A percentile compares a stretch with the other conserved stretches of the same genome.
Conservation (phyloP, 2,329 filamentous ascomycete species). For the Pseudogymnoascus sp. region DNA sequence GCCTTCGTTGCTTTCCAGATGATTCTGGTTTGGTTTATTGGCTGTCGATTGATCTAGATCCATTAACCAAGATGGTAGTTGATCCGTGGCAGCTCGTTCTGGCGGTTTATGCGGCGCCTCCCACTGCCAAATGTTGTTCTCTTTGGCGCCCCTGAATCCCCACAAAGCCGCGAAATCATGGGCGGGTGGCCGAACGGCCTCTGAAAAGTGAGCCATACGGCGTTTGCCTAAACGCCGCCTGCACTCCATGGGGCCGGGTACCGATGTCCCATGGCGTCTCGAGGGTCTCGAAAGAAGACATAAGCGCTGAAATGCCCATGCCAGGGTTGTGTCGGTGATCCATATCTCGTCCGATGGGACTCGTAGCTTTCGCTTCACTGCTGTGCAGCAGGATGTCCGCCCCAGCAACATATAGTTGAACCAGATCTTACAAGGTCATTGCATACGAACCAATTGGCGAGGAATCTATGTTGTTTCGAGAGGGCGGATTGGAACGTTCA, state of each 20-base stretch:
- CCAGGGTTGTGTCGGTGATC: conserved; percentile 51
- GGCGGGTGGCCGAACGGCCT: conserved; percentile 16
- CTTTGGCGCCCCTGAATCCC: conserved; percentile 19
- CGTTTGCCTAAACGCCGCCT: conserved; percentile 28
- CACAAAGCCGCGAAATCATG: conserved; percentile 16
- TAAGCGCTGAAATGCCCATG: conserved; percentile 41
- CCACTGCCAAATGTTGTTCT: conserved; percentile 26
- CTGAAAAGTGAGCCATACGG: conserved; percentile 25
- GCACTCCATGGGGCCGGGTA: conserved; percentile 29
- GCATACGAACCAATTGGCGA: background rate
- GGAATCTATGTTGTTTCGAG: background rate
- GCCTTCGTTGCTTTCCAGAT: background rate
- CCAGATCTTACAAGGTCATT: background rate
- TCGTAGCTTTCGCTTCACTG: conserved; percentile 36
- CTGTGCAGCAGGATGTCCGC: conserved; percentile 37
- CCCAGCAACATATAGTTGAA: background rate
- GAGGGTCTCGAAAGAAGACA: conserved; percentile 26
- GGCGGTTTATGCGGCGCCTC: conserved; percentile 21
- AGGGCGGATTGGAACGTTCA: background rate
- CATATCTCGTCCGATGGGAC: conserved; percentile 42
- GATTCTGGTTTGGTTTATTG: background rate
- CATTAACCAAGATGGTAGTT: conserved; percentile 20
- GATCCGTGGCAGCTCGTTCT: background rate
- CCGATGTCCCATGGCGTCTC: conserved; percentile 29
- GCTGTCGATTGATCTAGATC: conserved; percentile 6